These are phyloP conservation scores for Scedosporium aurantiacum DNA, from an alignment of 2,329 filamentous ascomycete genomes.

Conservation along the genomic window DNA sequence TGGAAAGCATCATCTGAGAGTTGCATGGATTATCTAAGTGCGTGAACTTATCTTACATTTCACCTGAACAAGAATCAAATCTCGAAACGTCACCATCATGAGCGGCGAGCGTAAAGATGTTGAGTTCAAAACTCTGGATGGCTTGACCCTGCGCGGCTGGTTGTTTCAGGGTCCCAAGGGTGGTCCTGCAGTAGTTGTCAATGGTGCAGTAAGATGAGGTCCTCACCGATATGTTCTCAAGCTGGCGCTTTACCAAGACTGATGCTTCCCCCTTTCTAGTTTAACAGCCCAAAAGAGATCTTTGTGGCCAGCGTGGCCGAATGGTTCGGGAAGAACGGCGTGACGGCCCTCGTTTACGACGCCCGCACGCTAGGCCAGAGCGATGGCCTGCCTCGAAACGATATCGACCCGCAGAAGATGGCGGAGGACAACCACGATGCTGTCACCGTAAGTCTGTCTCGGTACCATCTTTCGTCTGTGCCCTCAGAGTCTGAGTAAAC, in stretches of 20 bases:
- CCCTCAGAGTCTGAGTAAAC: too few relatives aligned
- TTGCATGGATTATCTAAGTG: too few relatives aligned
- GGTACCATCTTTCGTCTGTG: too few relatives aligned
- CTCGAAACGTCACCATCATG: not conserved
- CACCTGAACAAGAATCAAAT: too few relatives aligned
- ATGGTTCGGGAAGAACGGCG: conserved; percentile 19
- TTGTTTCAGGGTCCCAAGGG: conserved; percentile 20
- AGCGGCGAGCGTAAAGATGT: conserved; percentile 15
- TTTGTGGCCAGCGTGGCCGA: conserved; percentile 21
- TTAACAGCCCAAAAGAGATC: conserved; percentile 19
- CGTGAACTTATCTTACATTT: too few relatives aligned
- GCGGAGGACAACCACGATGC: conserved; percentile 21
- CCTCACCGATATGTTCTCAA: too few relatives aligned
- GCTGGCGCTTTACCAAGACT: not conserved
- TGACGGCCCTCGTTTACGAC: conserved; percentile 26
- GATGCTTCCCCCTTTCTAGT: conserved; percentile 6
- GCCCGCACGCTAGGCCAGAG: conserved; percentile 23
- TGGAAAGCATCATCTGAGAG: too few relatives aligned
- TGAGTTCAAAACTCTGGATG: conserved; percentile 29
- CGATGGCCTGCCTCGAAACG: conserved; percentile 25
- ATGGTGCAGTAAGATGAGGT: conserved; percentile 14
- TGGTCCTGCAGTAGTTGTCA: conserved; percentile 19
- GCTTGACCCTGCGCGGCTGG: conserved; percentile 24
- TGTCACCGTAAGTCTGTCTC: conserved; percentile 16
- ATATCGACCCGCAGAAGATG: conserved; percentile 22